Evolutionary conservation across 768 basidiomycete genomes (phyloP), one percentile per base, ranked within the genome.

Genomic region (Rhodotorula babjevae): DNA sequence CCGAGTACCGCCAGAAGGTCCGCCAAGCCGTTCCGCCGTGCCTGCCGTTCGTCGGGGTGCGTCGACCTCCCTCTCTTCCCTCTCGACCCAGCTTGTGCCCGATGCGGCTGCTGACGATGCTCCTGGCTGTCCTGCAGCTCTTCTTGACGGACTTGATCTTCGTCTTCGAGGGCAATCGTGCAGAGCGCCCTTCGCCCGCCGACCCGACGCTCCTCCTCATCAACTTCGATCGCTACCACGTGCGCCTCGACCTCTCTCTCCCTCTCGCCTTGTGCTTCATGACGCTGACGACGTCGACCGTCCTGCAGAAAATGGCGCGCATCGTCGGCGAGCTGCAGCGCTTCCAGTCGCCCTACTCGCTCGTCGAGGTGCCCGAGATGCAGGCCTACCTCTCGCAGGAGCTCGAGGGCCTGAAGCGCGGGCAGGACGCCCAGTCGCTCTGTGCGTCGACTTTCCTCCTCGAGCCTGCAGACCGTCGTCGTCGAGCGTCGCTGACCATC

Each of bases 221-320:
- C 80, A 99, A 99, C 82, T 93, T 96, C 79, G 95, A 94, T 81
- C 95, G 96, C 81, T 98, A 96, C 78, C 90, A 90, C 79, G 78
- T 95, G 92, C 80, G 85, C 94, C 69, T 9, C 89, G 47, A 85
- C 88, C 78, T 21, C 86, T 93, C 57, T 88, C 90, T 83, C 90
- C 90, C 87, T 75, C 10, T n/a, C 53, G 12, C 52, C 5, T 8
- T 57, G 33, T 2, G 21, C 21, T n/a, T n/a, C 2, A 14, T 10
- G 47, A 23, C 47, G 18, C 47, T 23, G 2, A 21, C 19, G 18
- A 19, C 47, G 53, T 60, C 29, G 58, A 19, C 31, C 42, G 31
- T 61, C 57, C 7, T 31, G 46, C 66, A 77, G 76, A 77, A 76
- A 73, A 78, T 79, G 68, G 69, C 76, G 4, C 75, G 73, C 29